Conservation (phyloP, 768 basidiomycete genomes). For the Boletellus ananiceps region DNA sequence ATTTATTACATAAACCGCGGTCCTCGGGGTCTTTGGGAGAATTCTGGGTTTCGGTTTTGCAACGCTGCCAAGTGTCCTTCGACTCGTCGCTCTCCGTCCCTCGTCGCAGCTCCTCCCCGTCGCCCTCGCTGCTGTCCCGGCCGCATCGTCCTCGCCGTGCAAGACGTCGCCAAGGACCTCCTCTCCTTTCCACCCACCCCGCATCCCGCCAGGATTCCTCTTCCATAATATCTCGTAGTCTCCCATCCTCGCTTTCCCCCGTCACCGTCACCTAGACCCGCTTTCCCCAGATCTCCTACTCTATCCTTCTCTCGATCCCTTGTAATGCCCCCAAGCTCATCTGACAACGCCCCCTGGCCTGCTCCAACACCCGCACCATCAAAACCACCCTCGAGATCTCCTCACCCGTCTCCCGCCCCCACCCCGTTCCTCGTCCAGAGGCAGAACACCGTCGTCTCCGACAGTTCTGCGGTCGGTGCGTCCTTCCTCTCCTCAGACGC, state of each 20-base stretch:
- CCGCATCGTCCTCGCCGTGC: slow-evolving; percentile 22
- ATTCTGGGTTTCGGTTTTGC: slow-evolving; percentile 32
- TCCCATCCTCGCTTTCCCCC: slow-evolving; percentile 17
- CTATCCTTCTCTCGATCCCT: slow-evolving; percentile 20
- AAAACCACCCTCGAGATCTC: slow-evolving; percentile 20
- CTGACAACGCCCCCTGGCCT: slow-evolving; percentile 42
- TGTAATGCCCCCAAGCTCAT: slow-evolving; percentile 36
- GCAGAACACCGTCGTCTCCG: slow-evolving; percentile 26
- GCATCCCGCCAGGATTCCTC: slow-evolving; percentile 8
- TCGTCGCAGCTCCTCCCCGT: slow-evolving; percentile 25
- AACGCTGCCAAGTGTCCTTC: slow-evolving; percentile 29
- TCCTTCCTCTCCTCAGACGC: slow-evolving; percentile 10
- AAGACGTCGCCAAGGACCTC: slow-evolving; percentile 16
- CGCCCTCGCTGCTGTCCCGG: slow-evolving; percentile 21
- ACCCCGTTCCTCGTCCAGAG: slow-evolving; percentile 13
- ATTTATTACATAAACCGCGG: slow-evolving; percentile 20
- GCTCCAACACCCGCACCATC: slow-evolving; percentile 35
- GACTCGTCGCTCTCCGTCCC: slow-evolving; percentile 31
- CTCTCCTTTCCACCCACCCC: slow-evolving; percentile 24
- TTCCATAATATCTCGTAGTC: slow-evolving; percentile 27
- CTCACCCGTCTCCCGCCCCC: slow-evolving; percentile 28
- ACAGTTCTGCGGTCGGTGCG: slow-evolving; percentile 24
- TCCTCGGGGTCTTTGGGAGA: slow-evolving; percentile 33
- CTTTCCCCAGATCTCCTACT: slow-evolving; percentile 13
- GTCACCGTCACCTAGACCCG: slow-evolving; percentile 24